Evolutionary conservation across 768 basidiomycete genomes (phyloP).

Genomic region (Tulasnella calospora): DNA sequence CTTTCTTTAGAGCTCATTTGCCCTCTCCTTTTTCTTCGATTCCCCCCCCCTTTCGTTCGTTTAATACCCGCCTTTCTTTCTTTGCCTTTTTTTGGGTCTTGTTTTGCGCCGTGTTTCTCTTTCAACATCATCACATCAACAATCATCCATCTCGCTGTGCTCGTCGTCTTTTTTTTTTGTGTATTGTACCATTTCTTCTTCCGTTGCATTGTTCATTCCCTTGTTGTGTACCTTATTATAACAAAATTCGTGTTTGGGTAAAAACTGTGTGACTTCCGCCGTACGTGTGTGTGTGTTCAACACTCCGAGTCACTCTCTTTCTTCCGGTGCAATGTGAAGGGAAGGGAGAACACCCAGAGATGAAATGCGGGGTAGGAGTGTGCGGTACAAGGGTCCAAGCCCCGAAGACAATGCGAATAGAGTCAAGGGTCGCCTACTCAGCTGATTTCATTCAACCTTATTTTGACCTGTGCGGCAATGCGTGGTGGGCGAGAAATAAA

Average conservation of each 20-base stretch:
- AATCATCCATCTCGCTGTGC: neutral
- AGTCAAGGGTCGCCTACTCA: neutral
- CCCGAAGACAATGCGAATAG: neutral
- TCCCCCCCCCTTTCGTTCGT: neutral
- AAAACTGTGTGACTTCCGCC: neutral
- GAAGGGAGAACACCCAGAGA: neutral
- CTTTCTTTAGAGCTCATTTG: neutral
- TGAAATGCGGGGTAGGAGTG: neutral
- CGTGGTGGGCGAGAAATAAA: neutral
- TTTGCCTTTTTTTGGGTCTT: neutral
- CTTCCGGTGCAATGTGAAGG: neutral
- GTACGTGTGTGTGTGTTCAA: neutral
- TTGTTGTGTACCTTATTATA: neutral
- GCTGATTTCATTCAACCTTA: constrained; percentile 1
- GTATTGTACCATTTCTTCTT: neutral
- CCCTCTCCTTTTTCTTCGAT: neutral
- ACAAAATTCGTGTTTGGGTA: neutral
- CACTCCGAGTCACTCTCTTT: neutral
- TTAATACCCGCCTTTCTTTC: neutral
- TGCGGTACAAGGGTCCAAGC: neutral
- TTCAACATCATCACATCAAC: neutral
- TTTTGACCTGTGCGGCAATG: neutral
- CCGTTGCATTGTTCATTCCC: neutral
- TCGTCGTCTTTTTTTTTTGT: neutral
- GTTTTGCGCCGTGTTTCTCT: neutral